Evolutionary conservation across 768 basidiomycete genomes (phyloP).

Genomic region (Mycena vulgaris): DNA sequence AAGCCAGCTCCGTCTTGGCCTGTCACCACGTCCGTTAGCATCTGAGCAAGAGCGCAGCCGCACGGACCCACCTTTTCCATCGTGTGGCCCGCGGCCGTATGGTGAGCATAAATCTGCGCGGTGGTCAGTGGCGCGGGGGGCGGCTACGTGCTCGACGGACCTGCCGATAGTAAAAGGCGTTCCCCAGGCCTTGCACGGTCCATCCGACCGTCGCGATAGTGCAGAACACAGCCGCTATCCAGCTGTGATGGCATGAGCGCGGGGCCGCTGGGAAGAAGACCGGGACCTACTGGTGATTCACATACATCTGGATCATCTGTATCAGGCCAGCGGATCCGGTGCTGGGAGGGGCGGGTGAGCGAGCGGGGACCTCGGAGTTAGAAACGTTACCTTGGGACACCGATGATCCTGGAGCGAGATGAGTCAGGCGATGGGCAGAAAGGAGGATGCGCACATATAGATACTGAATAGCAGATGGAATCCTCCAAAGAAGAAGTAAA

Average conservation of each 20-base stretch:
- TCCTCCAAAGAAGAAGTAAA: conserved; percentile 97
- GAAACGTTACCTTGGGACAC: conserved; percentile 82
- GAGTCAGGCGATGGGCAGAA: conserved; percentile 47
- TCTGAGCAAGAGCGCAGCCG: conserved; percentile 17
- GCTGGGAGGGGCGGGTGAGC: conserved; percentile 55
- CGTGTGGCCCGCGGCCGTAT: conserved; percentile 88
- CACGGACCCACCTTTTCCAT: conserved; percentile 79
- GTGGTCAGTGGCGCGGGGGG: conserved; percentile 22
- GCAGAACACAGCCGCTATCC: conserved; percentile 88
- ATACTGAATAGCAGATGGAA: conserved; percentile 94
- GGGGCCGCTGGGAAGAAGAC: conserved; percentile 61
- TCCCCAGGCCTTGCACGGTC: conserved; percentile 88
- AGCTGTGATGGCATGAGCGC: conserved; percentile 44
- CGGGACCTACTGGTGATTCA: conserved; percentile 80
- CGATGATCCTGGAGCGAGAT: conserved; percentile 82
- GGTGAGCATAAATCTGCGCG: conserved; percentile 80
- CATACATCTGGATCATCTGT: conserved; percentile 89
- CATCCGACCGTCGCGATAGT: conserved; percentile 89
- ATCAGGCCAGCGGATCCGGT: conserved; percentile 97
- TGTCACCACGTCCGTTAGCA: conserved; percentile 47
- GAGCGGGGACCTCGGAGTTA: conserved; percentile 52
- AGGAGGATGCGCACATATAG: conserved; percentile 79
- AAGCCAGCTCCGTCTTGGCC: conserved; percentile 89
- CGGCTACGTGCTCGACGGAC: conserved; percentile 55
- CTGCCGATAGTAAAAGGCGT: conserved; percentile 84